Evolutionary conservation across 371 early-diverging fungal genomes (phyloP), one percentile per base, ranked within the genome.

Genomic region (Mortierella sp.): DNA sequence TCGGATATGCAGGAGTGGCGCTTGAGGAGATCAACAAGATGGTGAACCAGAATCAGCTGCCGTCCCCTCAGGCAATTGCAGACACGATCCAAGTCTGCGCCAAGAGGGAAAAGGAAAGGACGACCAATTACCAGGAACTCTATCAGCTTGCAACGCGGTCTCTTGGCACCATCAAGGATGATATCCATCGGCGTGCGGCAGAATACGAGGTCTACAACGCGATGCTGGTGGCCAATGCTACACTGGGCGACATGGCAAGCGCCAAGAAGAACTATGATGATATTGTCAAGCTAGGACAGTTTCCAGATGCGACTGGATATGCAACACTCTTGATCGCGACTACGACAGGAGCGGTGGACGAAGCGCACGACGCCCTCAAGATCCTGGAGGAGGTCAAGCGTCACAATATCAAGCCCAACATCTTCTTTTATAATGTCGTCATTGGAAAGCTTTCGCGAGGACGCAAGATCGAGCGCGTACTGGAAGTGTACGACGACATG

Each of bases 371-470:
- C 49, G 86, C 88, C 0, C 69, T 87, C 46, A 64, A 70, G 23
- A 86, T 87, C 23, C 83, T 87, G 56, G 82, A 86, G 43, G 86
- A 88, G 72, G 85, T 84, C 49, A 83, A 82, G 60, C 60, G 65
- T 27, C 71, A 82, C 73, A 79, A 85, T 41, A 84, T 87, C n/a
- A 79, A 80, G 49, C 86, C 84, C 31, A 86, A 85, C 12, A 80
- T 86, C 15, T 89, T 84, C 49, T 82, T 89, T 42, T 89, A 86
- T 69, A 89, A 89, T 65, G 86, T 89, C 19, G 70, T 88, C 37
- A 81, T 89, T 12, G 86, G 86, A 60, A 85, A 87, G 54, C 76
- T 89, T 21, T 84, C 86, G 48, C 84, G 86, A 47, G 83, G 83
- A 8, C 86, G 83, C 53, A 86, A 85, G 60, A 75, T 83, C 28